These are phyloP conservation scores for Pichia sp. DNA, from an alignment of 1,139 yeast species.

Conservation along the genomic window DNA sequence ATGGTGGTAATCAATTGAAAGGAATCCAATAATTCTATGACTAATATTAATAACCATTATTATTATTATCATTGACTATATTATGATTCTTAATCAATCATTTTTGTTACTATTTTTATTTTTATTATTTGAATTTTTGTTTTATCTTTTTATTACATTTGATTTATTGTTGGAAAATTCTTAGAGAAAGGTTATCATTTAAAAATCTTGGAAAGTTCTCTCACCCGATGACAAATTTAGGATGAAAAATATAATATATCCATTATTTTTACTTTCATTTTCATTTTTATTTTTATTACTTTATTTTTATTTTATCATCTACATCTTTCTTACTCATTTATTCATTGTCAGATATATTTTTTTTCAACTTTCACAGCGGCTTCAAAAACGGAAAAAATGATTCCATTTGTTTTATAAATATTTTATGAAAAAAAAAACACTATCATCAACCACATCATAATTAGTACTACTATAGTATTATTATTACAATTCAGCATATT, in stretches of 20 bases:
- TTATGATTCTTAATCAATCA: neutral
- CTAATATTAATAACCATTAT: neutral
- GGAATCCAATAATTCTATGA: neutral
- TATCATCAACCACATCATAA: no score
- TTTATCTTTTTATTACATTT: neutral
- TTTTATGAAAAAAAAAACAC: neutral
- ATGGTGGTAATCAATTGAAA: constrained; percentile 20
- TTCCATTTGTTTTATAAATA: neutral
- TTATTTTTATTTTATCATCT: neutral
- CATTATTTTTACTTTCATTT: neutral
- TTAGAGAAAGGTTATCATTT: neutral
- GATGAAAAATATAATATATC: constrained; percentile 1
- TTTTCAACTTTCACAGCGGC: constrained; percentile 7
- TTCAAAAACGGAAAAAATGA: neutral
- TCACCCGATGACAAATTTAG: constrained; percentile 6
- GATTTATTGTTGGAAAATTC: neutral
- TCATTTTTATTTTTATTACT: neutral
- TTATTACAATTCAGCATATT: neutral
- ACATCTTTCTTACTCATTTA: neutral
- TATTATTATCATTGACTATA: neutral
- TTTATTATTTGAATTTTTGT: constrained; percentile 1
- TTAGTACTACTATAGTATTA: neutral
- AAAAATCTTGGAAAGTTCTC: constrained; percentile 5
- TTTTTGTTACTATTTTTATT: neutral
- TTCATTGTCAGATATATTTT: neutral